Evolutionary conservation across 2,329 filamentous ascomycete genomes (phyloP).

Genomic region (Fusarium temperatum): DNA sequence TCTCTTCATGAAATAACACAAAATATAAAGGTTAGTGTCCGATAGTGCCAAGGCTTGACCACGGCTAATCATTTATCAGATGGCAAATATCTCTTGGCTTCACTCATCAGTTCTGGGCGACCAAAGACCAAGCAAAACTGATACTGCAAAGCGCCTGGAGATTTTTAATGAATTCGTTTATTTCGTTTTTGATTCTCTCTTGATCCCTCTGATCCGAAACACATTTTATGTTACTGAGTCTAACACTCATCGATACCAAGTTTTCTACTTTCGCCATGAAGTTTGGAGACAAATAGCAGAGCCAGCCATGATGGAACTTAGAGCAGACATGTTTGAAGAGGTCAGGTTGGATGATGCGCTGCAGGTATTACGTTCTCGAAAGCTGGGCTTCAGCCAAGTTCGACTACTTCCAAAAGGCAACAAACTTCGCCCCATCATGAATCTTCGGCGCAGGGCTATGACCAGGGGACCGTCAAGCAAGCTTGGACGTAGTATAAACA

Average conservation of each 20-base stretch:
- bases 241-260: slow-evolving; percentile 76
- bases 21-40: slow-evolving; percentile 70
- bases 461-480: slow-evolving; percentile 71
- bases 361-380: slow-evolving; percentile 66
- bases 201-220: slow-evolving; percentile 85
- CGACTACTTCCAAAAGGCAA: slow-evolving; percentile 83
- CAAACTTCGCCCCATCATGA: slow-evolving; percentile 86
- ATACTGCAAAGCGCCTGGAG: slow-evolving; percentile 78
- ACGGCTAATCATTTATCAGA: slow-evolving; percentile 53
- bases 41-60: not conserved
- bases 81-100: slow-evolving; percentile 78
- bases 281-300: slow-evolving; percentile 83
- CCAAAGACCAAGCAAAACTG: slow-evolving; percentile 72
- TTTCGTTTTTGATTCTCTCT: slow-evolving; percentile 89
- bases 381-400: slow-evolving; percentile 80
- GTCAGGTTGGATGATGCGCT: slow-evolving; percentile 67
- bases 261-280: slow-evolving; percentile 97
- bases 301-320: slow-evolving; percentile 74
- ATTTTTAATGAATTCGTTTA: slow-evolving; percentile 88
- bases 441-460: slow-evolving; percentile 74
- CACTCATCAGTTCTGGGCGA: slow-evolving; percentile 58
- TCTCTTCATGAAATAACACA: slow-evolving; percentile 82
- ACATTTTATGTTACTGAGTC: slow-evolving; percentile 98
- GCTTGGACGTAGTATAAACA: slow-evolving; percentile 54
- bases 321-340: slow-evolving; percentile 80